A percentile compares a stretch with the other conserved stretches of the same genome.
phyloP scores from a whole-genome alignment of 192 early-diverging fungal genomes.

The Powellomyces hirtus region DNA sequence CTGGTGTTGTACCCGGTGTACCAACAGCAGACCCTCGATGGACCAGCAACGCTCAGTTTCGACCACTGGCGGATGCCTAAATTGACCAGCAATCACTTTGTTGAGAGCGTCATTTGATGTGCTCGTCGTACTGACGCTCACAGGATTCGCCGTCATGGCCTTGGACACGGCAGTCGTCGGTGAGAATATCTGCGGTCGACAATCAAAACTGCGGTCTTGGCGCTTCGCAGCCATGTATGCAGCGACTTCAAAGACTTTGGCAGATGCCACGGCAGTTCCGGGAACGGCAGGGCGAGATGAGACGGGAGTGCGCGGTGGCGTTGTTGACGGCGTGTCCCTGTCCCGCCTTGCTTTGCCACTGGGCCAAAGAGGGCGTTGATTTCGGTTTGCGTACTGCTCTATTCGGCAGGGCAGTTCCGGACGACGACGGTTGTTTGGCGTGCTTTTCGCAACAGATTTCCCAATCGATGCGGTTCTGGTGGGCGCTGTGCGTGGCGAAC shows the following conservation, averaged over 20 bases:
- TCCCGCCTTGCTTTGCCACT: neutral
- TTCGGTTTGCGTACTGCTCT: neutral
- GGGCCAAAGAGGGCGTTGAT: neutral
- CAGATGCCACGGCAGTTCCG: conserved; percentile 76
- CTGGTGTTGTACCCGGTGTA: neutral
- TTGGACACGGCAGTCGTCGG: conserved; percentile 76
- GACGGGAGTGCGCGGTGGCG: neutral
- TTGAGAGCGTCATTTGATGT: conserved; percentile 45
- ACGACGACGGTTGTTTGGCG: neutral
- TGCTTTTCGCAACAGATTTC: neutral
- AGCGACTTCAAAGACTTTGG: conserved; percentile 41
- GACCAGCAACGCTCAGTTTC: conserved; percentile 25
- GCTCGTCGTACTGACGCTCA: conserved; percentile 70
- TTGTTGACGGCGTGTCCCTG: neutral
- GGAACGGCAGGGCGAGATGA: neutral
- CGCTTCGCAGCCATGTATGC: conserved; percentile 93
- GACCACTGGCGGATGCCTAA: conserved; percentile 52
- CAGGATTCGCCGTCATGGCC: conserved; percentile 89
- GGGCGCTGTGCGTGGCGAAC: neutral
- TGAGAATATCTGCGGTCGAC: conserved; percentile 95
- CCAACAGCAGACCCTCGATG: neutral
- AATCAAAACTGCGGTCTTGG: conserved; percentile 87
- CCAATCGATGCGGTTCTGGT: neutral
- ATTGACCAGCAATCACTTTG: conserved; percentile 47
- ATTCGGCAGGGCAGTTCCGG: neutral